Base-by-base conservation (phyloP, 2,329 filamentous ascomycete species). In the Cercospora nicotianae region DNA sequence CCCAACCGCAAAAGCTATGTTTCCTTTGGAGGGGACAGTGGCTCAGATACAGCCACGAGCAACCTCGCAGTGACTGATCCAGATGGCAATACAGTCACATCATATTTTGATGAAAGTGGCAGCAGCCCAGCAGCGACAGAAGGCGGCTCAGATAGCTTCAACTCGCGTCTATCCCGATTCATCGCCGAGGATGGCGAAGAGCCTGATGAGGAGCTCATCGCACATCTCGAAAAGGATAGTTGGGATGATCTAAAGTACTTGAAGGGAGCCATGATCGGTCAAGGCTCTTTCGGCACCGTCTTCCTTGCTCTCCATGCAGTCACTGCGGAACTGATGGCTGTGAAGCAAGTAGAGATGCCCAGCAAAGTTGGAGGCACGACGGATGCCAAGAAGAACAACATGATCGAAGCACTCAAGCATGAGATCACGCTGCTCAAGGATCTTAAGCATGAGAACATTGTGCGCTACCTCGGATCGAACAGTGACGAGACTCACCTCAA, bases 241-340 rank as follows among this genome's bases (percentile, higher is more conserved):
- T 98, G 95, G 89, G 94, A 96, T 72, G 94, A 97, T 70, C 91
- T 94, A 82, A 96, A 97, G 80, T 99, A 96, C 92, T 98, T 99
- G 93, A 97, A 98, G 83, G 95, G 95, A 77, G 94, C 94, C 33
- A 85, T 98, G 70, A 99, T 99, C 73, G 95, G 95, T 33, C 93
- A 97, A 80, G 95, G 95, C 70, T 97, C 94, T 4, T 99, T 99
- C 76, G 95, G 95, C 75, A 94, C 90, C 74, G 95, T 99, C 63
- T 99, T 96, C 81, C 86, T 99, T 60, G 95, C 95, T 28, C 86
- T 99, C 33, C 95, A 99, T 79, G 92, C 95, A 61, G 91, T 99
- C 64, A 99, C 95, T 18, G 95, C 94, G 76, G 95, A 98, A 81
- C 90, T 99, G 53, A 93, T 99, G 84, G 95, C 95, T 23, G 95